phyloP scores from a whole-genome alignment of 2,329 filamentous ascomycete genomes.

The Phialophora verrucosa region DNA sequence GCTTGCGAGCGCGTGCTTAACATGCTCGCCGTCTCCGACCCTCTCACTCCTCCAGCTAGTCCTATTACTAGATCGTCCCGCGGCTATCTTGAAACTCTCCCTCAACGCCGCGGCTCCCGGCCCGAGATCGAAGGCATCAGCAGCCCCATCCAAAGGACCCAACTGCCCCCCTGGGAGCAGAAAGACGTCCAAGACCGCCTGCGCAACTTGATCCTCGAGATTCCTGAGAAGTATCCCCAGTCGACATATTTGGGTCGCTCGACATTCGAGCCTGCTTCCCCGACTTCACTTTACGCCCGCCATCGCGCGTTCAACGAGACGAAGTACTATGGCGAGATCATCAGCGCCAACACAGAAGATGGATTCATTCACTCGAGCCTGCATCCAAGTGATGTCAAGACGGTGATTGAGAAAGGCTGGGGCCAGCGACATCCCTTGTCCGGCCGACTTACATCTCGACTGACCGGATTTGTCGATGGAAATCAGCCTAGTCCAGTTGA shows the following conservation, averaged over 20 bases:
- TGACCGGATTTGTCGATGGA: constrained; percentile 8
- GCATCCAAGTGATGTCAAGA: constrained; percentile 75
- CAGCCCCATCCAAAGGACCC: constrained; percentile 24
- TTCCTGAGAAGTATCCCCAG: constrained; percentile 16
- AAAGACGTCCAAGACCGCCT: constrained; percentile 23
- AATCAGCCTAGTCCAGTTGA: constrained; percentile 6
- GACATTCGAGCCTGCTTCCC: constrained; percentile 30
- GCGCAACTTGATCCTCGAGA: constrained; percentile 25
- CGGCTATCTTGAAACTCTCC: constrained; percentile 32
- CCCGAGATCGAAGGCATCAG: constrained; percentile 25
- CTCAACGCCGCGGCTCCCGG: constrained; percentile 25
- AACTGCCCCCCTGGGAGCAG: constrained; percentile 26
- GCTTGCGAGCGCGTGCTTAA: constrained; percentile 24
- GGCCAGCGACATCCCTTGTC: constrained; percentile 67
- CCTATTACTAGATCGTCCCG: constrained; percentile 18
- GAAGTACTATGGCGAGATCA: constrained; percentile 34
- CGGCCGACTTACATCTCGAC: constrained; percentile 25
- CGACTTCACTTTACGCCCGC: constrained; percentile 29
- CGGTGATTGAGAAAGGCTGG: constrained; percentile 77
- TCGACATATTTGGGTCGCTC: constrained; percentile 34
- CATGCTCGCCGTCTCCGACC: constrained; percentile 26
- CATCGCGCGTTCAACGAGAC: constrained; percentile 33
- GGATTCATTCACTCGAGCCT: constrained; percentile 49
- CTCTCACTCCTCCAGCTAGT: constrained; percentile 18
- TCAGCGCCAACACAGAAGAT: constrained; percentile 20